A percentile compares a stretch with the other conserved stretches of the same genome.
These are phyloP conservation scores for Amniculicola lignicola DNA, from an alignment of 495 filamentous ascomycete species.

Conservation along the genomic window DNA sequence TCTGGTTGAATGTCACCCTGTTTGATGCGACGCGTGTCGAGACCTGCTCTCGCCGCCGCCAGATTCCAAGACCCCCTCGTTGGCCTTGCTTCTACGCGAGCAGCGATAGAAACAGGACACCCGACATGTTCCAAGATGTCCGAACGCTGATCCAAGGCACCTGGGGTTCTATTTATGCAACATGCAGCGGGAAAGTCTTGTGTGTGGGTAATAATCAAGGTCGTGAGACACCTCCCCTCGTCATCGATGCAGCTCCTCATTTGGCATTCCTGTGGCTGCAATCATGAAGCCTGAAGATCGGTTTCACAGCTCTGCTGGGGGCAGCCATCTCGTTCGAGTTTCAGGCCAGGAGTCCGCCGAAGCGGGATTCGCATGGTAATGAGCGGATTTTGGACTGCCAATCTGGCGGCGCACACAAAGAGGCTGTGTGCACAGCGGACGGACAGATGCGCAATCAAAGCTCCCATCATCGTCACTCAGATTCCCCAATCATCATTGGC, in stretches of 20 bases:
- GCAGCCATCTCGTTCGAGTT: neutral
- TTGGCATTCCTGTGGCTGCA: neutral
- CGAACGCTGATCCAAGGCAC: no score
- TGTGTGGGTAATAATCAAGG: no score
- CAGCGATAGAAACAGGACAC: no score
- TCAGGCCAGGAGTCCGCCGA: neutral
- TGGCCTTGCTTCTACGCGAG: no score
- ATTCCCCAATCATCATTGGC: constrained; percentile 3
- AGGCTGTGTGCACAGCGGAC: constrained; percentile 24
- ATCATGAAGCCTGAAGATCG: neutral
- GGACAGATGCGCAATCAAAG: constrained; percentile 13
- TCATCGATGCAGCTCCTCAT: neutral
- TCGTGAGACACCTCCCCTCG: no score
- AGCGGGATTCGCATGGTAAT: neutral
- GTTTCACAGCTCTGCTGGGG: neutral
- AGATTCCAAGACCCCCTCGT: no score
- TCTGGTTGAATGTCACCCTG: no score
- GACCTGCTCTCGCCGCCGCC: no score
- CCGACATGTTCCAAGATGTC: no score
- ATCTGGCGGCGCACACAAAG: constrained; percentile 3
- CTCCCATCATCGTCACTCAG: neutral
- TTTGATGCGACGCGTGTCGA: no score
- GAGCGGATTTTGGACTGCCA: neutral
- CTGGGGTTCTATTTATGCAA: no score
- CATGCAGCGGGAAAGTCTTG: no score